Evolutionary conservation across 169 alveolate genomes (phyloP).

Genomic region (Plasmodium cynomolgi): DNA sequence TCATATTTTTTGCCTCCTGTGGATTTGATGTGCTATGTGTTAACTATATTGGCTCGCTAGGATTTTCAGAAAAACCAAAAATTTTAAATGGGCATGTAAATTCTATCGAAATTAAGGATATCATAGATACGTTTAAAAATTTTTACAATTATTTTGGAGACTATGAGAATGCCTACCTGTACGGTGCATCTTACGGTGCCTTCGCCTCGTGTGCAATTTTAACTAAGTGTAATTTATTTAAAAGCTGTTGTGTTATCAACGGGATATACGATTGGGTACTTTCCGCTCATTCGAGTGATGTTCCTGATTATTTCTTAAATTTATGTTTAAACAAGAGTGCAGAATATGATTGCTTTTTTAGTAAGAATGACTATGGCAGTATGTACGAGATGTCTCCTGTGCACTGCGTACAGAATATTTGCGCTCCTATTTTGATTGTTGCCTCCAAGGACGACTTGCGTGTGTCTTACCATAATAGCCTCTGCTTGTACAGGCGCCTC

Average conservation of each 20-base stretch:
- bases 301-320: conserved; percentile 40
- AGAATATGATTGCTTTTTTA: conserved; percentile 26
- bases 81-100: conserved; percentile 36
- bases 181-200: conserved; percentile 69
- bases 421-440: conserved; percentile 41
- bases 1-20: conserved; percentile 57
- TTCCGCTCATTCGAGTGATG: conserved; percentile 55
- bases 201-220: conserved; percentile 39
- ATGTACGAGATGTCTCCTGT: conserved; percentile 41
- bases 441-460: conserved; percentile 61
- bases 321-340: conserved; percentile 4
- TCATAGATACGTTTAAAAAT: conserved; percentile 14
- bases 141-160: conserved; percentile 24
- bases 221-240: conserved; percentile 62
- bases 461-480: conserved; percentile 55
- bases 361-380: conserved; percentile 4
- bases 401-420: conserved; percentile 30
- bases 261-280: conserved; percentile 59
- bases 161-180: conserved; percentile 53
- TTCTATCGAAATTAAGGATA: conserved; percentile 58
- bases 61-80: conserved; percentile 16
- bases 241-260: conserved; percentile 60
- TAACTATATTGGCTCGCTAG: conserved; percentile 55
- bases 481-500: conserved; percentile 49
- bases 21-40: conserved; percentile 69